Conservation (phyloP, 495 filamentous ascomycete species). For the Penicillium nucicola region DNA sequence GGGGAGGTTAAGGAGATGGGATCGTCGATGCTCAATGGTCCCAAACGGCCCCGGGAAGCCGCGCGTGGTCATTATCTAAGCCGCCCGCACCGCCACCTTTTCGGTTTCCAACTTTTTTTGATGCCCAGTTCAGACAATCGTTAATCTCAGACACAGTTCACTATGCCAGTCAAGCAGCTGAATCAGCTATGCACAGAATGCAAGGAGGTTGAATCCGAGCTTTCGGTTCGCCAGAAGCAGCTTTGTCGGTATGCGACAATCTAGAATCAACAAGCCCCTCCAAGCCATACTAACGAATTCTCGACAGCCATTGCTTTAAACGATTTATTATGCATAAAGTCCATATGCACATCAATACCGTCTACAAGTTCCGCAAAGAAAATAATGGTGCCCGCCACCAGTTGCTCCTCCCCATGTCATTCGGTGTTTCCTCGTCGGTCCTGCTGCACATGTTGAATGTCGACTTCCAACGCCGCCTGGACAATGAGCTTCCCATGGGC, state of each 20-base stretch:
- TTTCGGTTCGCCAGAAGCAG: constrained; percentile 40
- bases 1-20: constrained; percentile 10
- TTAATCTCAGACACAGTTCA: not conserved
- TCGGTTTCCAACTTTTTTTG: constrained; percentile 2
- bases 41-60: constrained; percentile 29
- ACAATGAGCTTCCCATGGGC: constrained; percentile 35
- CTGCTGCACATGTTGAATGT: constrained; percentile 72
- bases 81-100: constrained; percentile 13
- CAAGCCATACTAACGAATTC: constrained; percentile 7
- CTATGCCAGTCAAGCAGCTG: constrained; percentile 42
- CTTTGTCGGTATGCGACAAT: constrained; percentile 43
- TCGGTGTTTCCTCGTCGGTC: constrained; percentile 76
- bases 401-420: constrained; percentile 75
- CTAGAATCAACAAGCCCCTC: constrained; percentile 3
- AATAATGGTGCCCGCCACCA: constrained; percentile 36
- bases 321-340: constrained; percentile 73
- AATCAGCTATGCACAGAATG: constrained; percentile 38
- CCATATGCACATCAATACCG: constrained; percentile 64
- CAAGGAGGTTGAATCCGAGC: constrained; percentile 32
- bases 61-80: constrained; percentile 35
- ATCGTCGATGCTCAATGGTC: constrained; percentile 23
- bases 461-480: constrained; percentile 59
- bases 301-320: constrained; percentile 66
- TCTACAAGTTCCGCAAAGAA: constrained; percentile 43
- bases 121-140: not conserved